Conservation (phyloP, 495 filamentous ascomycete species). For the Xylaria cubensis region DNA sequence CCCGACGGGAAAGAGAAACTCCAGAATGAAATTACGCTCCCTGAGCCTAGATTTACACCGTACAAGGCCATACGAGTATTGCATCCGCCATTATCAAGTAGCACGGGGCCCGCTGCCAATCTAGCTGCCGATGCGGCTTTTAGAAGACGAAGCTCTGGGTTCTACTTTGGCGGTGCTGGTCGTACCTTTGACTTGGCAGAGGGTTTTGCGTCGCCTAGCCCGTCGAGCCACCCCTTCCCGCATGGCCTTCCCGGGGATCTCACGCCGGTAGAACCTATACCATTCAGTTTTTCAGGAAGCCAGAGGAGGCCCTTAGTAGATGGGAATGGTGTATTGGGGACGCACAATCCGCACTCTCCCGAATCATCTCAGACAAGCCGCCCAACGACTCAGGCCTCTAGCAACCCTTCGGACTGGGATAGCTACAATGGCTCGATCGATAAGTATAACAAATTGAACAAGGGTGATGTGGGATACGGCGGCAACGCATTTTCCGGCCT, state of each 20-base stretch:
- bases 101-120: slow-evolving; percentile 45
- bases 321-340: slow-evolving; percentile 23
- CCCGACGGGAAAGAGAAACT: slow-evolving; percentile 96
- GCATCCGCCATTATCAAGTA: slow-evolving; percentile 43
- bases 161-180: slow-evolving; percentile 48
- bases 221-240: slow-evolving; percentile 31
- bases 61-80: slow-evolving; percentile 74
- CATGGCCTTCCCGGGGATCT: slow-evolving; percentile 33
- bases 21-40: slow-evolving; percentile 86
- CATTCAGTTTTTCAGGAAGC: slow-evolving; percentile 38
- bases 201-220: slow-evolving; percentile 38
- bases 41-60: slow-evolving; percentile 83
- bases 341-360: slow-evolving; percentile 31
- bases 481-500: slow-evolving; percentile 59
- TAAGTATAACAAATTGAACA: slow-evolving; percentile 70
- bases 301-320: slow-evolving; percentile 17
- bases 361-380: slow-evolving; percentile 30
- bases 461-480: slow-evolving; percentile 70
- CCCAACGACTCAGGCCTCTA: slow-evolving; percentile 37
- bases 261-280: slow-evolving; percentile 45
- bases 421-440: slow-evolving; percentile 35
- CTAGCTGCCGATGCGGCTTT: slow-evolving; percentile 62
- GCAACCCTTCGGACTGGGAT: slow-evolving; percentile 33
- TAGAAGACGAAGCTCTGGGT: slow-evolving; percentile 63
- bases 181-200: slow-evolving; percentile 46